These are phyloP conservation scores for Penicillium sp. DNA, from an alignment of 2,329 filamentous ascomycete genomes.

Conservation along the genomic window DNA sequence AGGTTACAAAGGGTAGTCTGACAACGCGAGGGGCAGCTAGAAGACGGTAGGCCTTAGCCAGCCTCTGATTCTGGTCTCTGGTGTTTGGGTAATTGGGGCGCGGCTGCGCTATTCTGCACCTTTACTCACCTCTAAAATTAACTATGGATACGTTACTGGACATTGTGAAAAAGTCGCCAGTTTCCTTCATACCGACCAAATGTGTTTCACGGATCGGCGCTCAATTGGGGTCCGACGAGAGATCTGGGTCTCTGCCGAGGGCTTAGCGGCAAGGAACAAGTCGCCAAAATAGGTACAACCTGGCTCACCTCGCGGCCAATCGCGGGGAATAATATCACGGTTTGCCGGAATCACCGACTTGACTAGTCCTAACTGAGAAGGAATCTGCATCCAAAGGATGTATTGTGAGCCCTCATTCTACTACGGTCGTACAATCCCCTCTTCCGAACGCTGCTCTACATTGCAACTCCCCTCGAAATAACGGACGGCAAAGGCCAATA, in stretches of 20 bases:
- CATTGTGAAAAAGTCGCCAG: background rate
- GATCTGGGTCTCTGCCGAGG: background rate
- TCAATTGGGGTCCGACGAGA: background rate
- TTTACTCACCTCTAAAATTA: background rate
- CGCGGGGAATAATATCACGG: conserved; percentile 1
- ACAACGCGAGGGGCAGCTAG: too few species aligned
- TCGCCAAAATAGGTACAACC: conserved; percentile 2
- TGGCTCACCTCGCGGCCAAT: conserved; percentile 1
- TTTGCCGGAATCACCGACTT: conserved; percentile 11
- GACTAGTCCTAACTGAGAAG: conserved; percentile 7
- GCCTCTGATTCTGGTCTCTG: background rate
- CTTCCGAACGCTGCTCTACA: background rate
- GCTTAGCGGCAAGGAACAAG: too few species aligned
- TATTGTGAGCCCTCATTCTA: conserved; percentile 1
- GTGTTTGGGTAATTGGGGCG: background rate
- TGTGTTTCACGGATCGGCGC: background rate
- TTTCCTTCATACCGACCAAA: background rate
- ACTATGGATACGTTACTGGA: background rate
- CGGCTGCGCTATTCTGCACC: background rate
- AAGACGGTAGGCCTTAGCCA: too few species aligned
- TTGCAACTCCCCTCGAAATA: conserved; percentile 1
- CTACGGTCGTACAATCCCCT: conserved; percentile 9
- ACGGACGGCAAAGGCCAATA: background rate
- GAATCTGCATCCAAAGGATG: conserved; percentile 4
- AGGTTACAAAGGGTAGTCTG: too few species aligned